Evolutionary conservation across 805 yeast genomes (phyloP), one percentile per base, ranked within the genome.

Genomic region (Hanseniaspora osmophila): DNA sequence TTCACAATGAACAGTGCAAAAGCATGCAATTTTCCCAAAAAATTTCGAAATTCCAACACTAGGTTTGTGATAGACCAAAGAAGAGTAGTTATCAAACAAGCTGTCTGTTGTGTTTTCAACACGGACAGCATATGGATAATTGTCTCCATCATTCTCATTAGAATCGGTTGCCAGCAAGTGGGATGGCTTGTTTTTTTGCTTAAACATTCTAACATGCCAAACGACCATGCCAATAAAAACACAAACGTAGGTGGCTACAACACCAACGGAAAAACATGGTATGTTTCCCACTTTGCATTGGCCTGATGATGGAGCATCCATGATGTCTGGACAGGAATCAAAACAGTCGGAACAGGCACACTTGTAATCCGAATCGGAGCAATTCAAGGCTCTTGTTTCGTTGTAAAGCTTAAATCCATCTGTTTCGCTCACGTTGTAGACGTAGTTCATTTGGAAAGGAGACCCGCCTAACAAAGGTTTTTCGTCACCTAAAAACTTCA

Each of bases 301-400:
- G 7, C 27, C 0, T 61, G 57, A 2, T 59, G 52, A 1, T 64
- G 59, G 33, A 80, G 65, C 64, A 22, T 38, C 19, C 0, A 77
- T 76, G 18, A 90, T 67, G 0, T 51, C 56, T 0, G 97, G 96
- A 56, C 98, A 90, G 1, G 87, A 73, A 1, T 60, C 66, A 0
- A 82, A 77, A 61, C 98, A 90, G 62, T 90, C 98, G 0, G 95
- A 72, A 57, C 98, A 90, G 0, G 97, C 84, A 63, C 96, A 87
- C 51, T 74, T 74, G 59, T 76, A 90, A 2, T 56, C 52, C 16
- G 67, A 65, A 38, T 80, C 88, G 51, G 77, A 73, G 59, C 97
- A 90, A 1, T 39, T 32, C 22, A 49, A 57, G 3, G 51, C 47
- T 12, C n/a, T 19, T 17, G 41, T 38, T 38, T 38, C 41, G 15